Evolutionary conservation across 371 early-diverging fungal species (phyloP).

Genomic region (Blastocladiella emersonii): DNA sequence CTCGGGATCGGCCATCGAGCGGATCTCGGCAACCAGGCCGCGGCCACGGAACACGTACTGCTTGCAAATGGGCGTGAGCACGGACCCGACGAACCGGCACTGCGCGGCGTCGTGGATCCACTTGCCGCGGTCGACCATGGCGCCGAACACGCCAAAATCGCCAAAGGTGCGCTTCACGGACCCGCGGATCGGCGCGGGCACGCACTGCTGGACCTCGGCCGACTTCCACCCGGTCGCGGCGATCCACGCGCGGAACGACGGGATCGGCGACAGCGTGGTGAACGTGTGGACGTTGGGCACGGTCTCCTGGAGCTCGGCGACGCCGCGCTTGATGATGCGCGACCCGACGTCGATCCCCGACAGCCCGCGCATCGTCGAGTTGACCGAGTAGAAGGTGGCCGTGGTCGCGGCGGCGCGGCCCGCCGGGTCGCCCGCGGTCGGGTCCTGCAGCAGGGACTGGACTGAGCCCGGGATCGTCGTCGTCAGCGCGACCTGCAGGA

Average conservation of each 20-base stretch:
- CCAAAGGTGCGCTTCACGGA: not conserved
- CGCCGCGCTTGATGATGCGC: constrained; percentile 71
- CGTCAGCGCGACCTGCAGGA: not conserved
- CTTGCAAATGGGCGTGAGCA: not conserved
- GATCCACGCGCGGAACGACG: constrained; percentile 66
- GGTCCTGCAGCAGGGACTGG: not conserved
- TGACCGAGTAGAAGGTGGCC: not conserved
- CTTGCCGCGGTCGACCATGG: not conserved
- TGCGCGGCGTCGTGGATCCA: not conserved
- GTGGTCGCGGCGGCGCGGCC: not conserved
- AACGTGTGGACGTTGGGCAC: constrained; percentile 55
- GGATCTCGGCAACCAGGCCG: too few species aligned
- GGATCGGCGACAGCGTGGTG: constrained; percentile 74
- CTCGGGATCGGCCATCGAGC: too few species aligned
- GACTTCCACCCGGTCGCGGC: constrained; percentile 12
- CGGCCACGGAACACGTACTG: not conserved
- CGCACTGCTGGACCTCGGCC: constrained; percentile 5
- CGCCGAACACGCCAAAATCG: not conserved
- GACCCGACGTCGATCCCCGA: constrained; percentile 73
- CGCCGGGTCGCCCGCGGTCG: not conserved
- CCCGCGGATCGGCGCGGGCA: not conserved
- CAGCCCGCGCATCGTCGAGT: constrained; percentile 23
- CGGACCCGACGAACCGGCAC: not conserved
- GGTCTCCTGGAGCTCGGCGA: constrained; percentile 45
- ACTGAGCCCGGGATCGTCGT: not conserved